A percentile compares a stretch with the other conserved stretches of the same genome.
phyloP scores from a whole-genome alignment of 164 flowering plant species.

The Vitis labrusca region DNA sequence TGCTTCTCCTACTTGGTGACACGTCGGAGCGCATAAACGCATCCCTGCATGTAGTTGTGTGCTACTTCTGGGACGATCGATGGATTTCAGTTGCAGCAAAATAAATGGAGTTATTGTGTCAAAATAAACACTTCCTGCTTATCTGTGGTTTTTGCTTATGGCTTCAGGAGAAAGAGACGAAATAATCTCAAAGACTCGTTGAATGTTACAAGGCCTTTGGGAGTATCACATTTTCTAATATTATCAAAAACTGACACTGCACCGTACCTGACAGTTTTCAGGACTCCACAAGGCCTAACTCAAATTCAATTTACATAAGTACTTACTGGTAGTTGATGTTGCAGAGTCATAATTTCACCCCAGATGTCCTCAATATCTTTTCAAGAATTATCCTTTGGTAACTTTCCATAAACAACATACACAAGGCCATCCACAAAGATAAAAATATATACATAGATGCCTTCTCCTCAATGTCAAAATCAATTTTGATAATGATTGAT shows the following conservation, averaged over 20 bases:
- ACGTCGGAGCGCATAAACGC: too few species aligned
- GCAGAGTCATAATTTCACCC: conserved; percentile 79
- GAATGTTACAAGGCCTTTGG: conserved; percentile 97
- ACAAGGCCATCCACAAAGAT: not conserved
- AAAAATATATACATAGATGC: too few species aligned
- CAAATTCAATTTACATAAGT: conserved; percentile 82
- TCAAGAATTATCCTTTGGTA: conserved; percentile 85
- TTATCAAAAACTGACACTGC: conserved; percentile 73
- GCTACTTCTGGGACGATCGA: too few species aligned
- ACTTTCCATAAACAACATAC: not conserved
- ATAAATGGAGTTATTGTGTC: not conserved
- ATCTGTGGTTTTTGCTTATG: not conserved
- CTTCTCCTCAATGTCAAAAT: too few species aligned
- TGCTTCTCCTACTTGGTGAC: too few species aligned
- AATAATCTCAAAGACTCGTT: conserved; percentile 82
- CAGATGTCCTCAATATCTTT: too few species aligned
- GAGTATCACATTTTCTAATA: conserved; percentile 91
- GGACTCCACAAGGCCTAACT: conserved; percentile 94
- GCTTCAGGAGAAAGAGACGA: conserved; percentile 82
- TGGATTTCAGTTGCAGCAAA: too few species aligned
- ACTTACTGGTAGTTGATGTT: conserved; percentile 71
- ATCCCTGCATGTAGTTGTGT: too few species aligned
- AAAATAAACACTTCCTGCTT: not conserved
- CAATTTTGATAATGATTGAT: too few species aligned
- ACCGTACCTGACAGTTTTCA: conserved; percentile 84